Evolutionary conservation across 1,284 basidiomycete species (phyloP), one percentile per base, ranked within the genome.

Genomic region (Wallemia hederae): DNA sequence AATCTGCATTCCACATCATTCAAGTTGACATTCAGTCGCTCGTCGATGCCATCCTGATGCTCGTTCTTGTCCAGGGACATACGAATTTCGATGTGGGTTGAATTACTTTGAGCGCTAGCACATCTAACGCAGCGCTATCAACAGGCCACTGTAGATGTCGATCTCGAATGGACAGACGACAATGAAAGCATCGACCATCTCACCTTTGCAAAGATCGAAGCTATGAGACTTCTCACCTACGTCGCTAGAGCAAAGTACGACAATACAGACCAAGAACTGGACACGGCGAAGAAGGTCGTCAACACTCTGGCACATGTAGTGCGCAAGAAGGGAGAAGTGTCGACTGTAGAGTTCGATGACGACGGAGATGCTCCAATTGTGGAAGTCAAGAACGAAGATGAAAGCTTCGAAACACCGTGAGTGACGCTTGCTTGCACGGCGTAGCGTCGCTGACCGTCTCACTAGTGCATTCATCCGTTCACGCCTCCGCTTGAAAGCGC

Each of bases 1-100:
- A 79, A 26, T 77, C 78, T 31, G 76, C 78, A 0, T 80, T 82
- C 0, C 77, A 80, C 27, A 78, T 78, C 0, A 88, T 91, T 62
- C 87, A 92, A 67, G 73, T 77, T 49, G 78, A 78, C 67, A 83
- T 82, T 66, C 83, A 84, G 39, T 74, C 78, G 22, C 77, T 91
- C 59, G 80, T 81, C 68, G 70, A 72, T 0, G 83, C 83, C 66
- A 70, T 94, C 25, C 71, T 89, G 39, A 81, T 85, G 66, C 74
- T 82, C 22, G 71, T 92, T 2, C 74, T 91, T 9, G 5, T 5
- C 5, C 39, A 22, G 11, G 14, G 5, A n/a, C 39, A 49, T n/a
- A 49, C 5, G 5, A 15, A 9, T 49, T 14, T 49, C 5, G 39
- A 49, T 49, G 39, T 49, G 19, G n/a, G 39, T 49, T 9, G 14